These are phyloP conservation scores for Trichoderma hamatum DNA, from an alignment of 2,329 filamentous ascomycete species.

Conservation along the genomic window DNA sequence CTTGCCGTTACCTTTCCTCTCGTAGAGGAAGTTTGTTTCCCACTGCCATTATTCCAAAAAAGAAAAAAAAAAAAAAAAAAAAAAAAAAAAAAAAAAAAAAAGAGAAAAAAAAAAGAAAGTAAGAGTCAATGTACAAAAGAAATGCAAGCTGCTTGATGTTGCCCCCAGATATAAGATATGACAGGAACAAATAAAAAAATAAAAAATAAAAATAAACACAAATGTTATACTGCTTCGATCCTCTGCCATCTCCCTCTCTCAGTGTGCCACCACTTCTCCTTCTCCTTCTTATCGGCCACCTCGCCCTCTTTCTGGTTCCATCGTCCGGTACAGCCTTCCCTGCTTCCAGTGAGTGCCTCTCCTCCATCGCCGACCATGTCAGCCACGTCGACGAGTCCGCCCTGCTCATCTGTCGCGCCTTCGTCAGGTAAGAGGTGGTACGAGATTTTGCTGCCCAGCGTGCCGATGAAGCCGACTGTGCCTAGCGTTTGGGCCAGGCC, in stretches of 20 bases:
- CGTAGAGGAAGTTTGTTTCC: background rate
- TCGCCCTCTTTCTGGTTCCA: constrained; percentile 49
- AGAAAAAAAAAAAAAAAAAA: constrained; percentile 3
- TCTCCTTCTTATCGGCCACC: constrained; percentile 50
- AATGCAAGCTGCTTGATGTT: background rate
- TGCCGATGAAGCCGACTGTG: constrained; percentile 65
- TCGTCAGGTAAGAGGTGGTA: constrained; percentile 64
- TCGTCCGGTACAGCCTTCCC: constrained; percentile 50
- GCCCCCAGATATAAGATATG: background rate
- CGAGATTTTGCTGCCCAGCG: constrained; percentile 58
- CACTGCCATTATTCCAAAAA: constrained; percentile 8
- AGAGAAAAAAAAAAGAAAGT: background rate
- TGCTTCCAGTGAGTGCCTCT: constrained; percentile 45
- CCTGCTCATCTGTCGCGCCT: constrained; percentile 58
- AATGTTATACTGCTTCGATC: constrained; percentile 28
- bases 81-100: constrained; percentile 26
- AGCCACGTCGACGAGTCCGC: constrained; percentile 56
- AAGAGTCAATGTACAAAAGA: background rate
- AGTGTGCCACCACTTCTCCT: constrained; percentile 55
- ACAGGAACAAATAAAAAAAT: background rate
- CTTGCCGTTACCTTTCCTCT: background rate
- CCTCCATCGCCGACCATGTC: constrained; percentile 54
- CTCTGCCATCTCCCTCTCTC: constrained; percentile 51
- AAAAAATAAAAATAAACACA: background rate
- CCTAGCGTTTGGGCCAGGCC: constrained; percentile 56